Evolutionary conservation across 306 rosid genomes (phyloP), one percentile per base, ranked within the genome.

Genomic region (Gastrolobium bilobum): DNA sequence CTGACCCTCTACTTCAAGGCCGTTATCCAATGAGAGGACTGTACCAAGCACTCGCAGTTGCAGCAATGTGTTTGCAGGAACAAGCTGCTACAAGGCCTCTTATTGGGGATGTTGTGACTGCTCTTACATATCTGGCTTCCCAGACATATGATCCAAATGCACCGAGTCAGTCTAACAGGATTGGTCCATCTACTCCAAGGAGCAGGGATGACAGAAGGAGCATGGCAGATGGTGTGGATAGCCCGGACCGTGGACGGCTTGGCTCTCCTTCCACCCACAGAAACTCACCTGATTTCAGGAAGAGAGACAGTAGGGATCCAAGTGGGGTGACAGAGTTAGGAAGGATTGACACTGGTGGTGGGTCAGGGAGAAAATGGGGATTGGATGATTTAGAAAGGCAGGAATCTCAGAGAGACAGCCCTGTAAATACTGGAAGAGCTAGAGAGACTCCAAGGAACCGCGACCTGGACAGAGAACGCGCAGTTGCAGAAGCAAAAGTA

Each of bases 1-100:
- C 96, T 4, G 98, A 94, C 59, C 98, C 98, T 26, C 90, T 94
- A 64, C 90, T 94, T 58, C 94, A 94, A 81, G 98, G 98, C 6
- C 89, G 84, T 20, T 94, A 91, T 72, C 98, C 98, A 29, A 90
- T 89, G 91, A 88, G 98, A 59, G 98, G 97, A 59, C 94, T 94
- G 54, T 94, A 94, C 82, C 98, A 94, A 85, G 98, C 98, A 65
- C 93, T 91, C 52, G 98, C 98, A 14, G 98, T 94, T 85, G 98
- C 98, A 59, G 98, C 98, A 58, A 94, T 94, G 98, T 94, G 98
- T 83, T 84, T 94, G 83, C 98, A 94, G 83, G 98, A 91, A 66
- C 98, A 91, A 84, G 98, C 98, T 46, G 92, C 98, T 48, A 91
- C 97, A 11, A 89, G 98, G 76, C 98, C 98, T 85, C 92, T 94